Base-by-base conservation (phyloP, 2,329 filamentous ascomycete genomes). In the Stachybotrys chlorohalonatus region DNA sequence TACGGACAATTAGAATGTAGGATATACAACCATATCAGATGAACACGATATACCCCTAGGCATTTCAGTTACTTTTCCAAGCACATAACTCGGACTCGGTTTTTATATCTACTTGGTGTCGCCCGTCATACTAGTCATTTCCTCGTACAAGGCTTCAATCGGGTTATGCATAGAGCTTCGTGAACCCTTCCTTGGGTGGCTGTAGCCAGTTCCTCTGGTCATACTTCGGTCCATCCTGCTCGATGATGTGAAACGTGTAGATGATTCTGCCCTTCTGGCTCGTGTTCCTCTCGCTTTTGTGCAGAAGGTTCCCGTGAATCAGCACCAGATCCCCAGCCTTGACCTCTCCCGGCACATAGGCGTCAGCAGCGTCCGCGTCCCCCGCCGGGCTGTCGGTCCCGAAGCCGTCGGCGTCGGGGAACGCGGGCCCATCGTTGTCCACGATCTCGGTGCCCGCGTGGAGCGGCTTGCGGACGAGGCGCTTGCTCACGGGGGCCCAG, bases 201-300 rank as follows among this genome's bases (percentile, higher is more conserved):
- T 96, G 93, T 69, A 99, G 72, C 94, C 94, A 97, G 72, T 99
- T 99, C 71, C 80, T 79, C 72, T 81, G 80, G 71, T 97, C 94
- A 70, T 97, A 99, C 54, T 74, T 76, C 48, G 84, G 76, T 0
- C 71, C 79, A 17, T 87, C 81, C 0, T 87, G 89, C 73, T 97
- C 94, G 65, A 97, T 97, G 55, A 95, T 83, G 75, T 99, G 94
- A 69, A 97, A 99, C 0, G 94, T 97, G 72, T 97, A 99, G 53
- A 96, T 96, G 67, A 94, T 95, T 60, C 93, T 80, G 24, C 92
- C 91, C 76, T 90, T 93, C 59, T 80, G 73, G 68, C 92, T 95
- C 54, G 82, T 80, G 68, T 99, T 99, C 78, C 82, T 89, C 81
- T 96, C 91, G 68, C 92, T 96, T 82, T 95, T 95, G 73, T 99